Conservation (phyloP, 2,329 filamentous ascomycete species). For the Fusarium floridanum region DNA sequence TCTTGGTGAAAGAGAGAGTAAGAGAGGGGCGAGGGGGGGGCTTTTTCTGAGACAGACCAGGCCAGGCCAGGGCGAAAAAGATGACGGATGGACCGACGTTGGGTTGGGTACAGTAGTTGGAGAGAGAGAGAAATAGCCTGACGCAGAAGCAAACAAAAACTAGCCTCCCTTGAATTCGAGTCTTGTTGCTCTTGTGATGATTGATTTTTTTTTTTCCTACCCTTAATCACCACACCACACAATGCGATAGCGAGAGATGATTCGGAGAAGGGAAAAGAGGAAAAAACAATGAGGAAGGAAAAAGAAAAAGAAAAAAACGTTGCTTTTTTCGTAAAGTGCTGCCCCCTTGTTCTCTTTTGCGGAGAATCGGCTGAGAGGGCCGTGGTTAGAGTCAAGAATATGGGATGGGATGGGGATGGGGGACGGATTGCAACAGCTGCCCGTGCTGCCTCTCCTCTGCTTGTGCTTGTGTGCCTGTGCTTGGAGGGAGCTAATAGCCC, state of each 20-base stretch:
- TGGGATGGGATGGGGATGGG: not conserved
- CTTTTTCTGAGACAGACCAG: conserved; percentile 29
- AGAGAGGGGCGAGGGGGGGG: conserved; percentile 14
- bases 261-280: conserved; percentile 17
- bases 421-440: not conserved
- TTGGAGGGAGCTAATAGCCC: not conserved
- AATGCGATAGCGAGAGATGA: conserved; percentile 8
- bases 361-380: conserved; percentile 37
- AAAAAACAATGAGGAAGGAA: conserved; percentile 11
- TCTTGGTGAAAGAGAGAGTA: conserved; percentile 4
- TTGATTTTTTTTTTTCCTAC: not conserved
- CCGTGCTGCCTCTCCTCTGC: not conserved
- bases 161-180: conserved; percentile 21
- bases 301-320: conserved; percentile 9
- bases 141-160: conserved; percentile 37
- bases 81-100: conserved; percentile 24
- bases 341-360: conserved; percentile 26
- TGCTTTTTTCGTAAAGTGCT: conserved; percentile 7
- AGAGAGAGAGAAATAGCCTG: conserved; percentile 9
- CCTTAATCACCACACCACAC: conserved; percentile 1
- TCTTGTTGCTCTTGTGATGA: not conserved
- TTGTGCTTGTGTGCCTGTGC: not conserved
- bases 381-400: conserved; percentile 35
- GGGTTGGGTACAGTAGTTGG: not conserved
- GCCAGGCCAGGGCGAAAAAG: conserved; percentile 26